phyloP scores from a whole-genome alignment of 306 rosid genomes.

The Vachellia pachyceras region DNA sequence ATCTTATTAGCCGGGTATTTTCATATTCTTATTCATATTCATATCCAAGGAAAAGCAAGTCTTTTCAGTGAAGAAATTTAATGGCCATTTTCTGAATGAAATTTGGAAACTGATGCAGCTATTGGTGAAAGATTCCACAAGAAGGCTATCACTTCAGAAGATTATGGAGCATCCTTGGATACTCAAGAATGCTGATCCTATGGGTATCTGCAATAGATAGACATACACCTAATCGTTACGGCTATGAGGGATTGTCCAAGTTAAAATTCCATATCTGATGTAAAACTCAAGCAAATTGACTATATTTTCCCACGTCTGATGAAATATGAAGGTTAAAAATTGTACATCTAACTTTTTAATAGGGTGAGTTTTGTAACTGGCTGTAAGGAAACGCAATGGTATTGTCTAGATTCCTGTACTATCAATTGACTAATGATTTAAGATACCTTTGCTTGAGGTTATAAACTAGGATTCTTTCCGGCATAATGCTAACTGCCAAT shows the following conservation, averaged over 20 bases:
- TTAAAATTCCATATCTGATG: slow-evolving; percentile 3
- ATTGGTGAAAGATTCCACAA: slow-evolving; percentile 76
- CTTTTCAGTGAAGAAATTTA: not conserved
- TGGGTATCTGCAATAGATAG: slow-evolving; percentile 57
- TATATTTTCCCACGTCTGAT: not conserved
- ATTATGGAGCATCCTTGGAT: slow-evolving; percentile 93
- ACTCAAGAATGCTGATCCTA: slow-evolving; percentile 66
- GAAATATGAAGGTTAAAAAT: slow-evolving; percentile 15
- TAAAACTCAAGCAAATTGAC: slow-evolving; percentile 2
- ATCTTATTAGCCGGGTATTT: slow-evolving; percentile 72
- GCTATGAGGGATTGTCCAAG: slow-evolving; percentile 8
- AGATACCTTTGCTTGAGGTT: not conserved
- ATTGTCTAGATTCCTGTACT: not conserved
- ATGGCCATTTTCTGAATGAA: slow-evolving; percentile 6
- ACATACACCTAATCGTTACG: slow-evolving; percentile 7
- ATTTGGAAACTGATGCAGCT: slow-evolving; percentile 59
- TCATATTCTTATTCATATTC: not conserved
- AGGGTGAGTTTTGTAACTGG: not conserved
- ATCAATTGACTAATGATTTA: not conserved
- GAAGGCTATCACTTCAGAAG: slow-evolving; percentile 77
- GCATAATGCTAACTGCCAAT: not conserved
- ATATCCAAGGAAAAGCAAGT: slow-evolving; percentile 10
- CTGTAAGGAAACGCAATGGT: slow-evolving; percentile 10
- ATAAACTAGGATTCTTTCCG: not conserved
- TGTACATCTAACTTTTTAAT: not conserved